Base-by-base conservation (phyloP, 257 asterid genomes). In the Rauvolfia tetraphylla region DNA sequence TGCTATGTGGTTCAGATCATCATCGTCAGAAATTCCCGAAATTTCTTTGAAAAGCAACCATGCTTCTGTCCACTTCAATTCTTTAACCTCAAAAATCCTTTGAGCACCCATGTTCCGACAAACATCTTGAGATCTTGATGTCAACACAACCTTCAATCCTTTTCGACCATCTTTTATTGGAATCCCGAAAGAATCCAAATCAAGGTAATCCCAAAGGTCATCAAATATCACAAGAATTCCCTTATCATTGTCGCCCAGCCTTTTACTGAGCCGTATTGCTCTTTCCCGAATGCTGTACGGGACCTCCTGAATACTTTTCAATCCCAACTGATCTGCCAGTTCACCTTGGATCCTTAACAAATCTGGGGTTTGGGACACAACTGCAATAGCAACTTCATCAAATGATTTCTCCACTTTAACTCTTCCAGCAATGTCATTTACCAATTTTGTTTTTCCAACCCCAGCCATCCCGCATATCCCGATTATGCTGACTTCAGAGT, bases 151-250 rank as follows among this genome's bases (percentile, higher is more conserved):
- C 53, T 72, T 72, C 31, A 73, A 61, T 15, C 61, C 72, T 48
- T 34, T 23, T 14, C 36, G 58, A 61, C 33, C 58, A 68, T 36
- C n/a, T 31, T 72, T 34, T 11, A 36, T 29, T 39, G 83, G 83
- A 48, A 79, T 74, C 36, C 79, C 79, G 18, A 79, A 56, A 14
- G 70, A 44, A n/a, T 5, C 34, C 39, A 68, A 74, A 44, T 74
- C 70, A 49, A 79, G 44, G 25, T 49, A n/a, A 12, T 27, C 41
- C 79, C 79, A 74, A 67, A 74, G 59, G 48, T 79, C 83, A 74
- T 79, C 76, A 2, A 75, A 61, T 42, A 74, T 79, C 13, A 79
- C 44, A 23, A 79, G 73, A 33, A 61, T 74, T 27, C 74, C 74
- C 71, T 77, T 70, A 75, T 67, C 38, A 42, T 33, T 68, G 48